phyloP scores from a whole-genome alignment of 2,329 filamentous ascomycete species.

The Cadophora luteo-olivacea region DNA sequence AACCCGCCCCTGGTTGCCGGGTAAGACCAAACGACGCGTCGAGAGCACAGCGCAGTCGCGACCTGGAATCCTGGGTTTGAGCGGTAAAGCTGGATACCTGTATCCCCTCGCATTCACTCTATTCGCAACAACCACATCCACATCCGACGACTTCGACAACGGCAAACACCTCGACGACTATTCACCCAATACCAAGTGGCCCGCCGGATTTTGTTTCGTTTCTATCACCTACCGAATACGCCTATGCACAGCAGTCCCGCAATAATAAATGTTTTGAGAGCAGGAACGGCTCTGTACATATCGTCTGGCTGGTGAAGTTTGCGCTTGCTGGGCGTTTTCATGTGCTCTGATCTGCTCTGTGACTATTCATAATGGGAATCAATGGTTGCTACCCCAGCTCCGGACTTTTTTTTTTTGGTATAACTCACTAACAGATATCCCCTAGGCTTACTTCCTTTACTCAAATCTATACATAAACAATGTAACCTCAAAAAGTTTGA shows the following conservation, averaged over 20 bases:
- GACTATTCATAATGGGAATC: constrained; percentile 41
- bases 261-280: constrained; percentile 11
- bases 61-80: constrained; percentile 1
- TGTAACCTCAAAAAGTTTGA: constrained; percentile 85
- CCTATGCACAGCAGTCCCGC: constrained; percentile 6
- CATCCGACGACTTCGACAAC: constrained; percentile 26
- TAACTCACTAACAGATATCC: neutral
- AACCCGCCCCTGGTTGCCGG: constrained; percentile 20
- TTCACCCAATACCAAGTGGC: neutral
- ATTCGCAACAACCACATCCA: constrained; percentile 20
- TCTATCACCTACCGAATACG: constrained; percentile 10
- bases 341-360: constrained; percentile 4
- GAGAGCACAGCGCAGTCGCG: constrained; percentile 6
- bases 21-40: constrained; percentile 27
- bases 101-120: constrained; percentile 10
- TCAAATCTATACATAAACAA: constrained; percentile 95
- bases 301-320: constrained; percentile 33
- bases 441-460: constrained; percentile 81
- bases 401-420: neutral
- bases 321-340: constrained; percentile 28
- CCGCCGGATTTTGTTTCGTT: neutral
- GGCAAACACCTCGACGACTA: constrained; percentile 16
- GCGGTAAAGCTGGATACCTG: constrained; percentile 6
- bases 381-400: constrained; percentile 27
- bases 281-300: constrained; percentile 25